These are phyloP conservation scores for Jackrogersella multiformis DNA, from an alignment of 495 filamentous ascomycete genomes.

Conservation along the genomic window DNA sequence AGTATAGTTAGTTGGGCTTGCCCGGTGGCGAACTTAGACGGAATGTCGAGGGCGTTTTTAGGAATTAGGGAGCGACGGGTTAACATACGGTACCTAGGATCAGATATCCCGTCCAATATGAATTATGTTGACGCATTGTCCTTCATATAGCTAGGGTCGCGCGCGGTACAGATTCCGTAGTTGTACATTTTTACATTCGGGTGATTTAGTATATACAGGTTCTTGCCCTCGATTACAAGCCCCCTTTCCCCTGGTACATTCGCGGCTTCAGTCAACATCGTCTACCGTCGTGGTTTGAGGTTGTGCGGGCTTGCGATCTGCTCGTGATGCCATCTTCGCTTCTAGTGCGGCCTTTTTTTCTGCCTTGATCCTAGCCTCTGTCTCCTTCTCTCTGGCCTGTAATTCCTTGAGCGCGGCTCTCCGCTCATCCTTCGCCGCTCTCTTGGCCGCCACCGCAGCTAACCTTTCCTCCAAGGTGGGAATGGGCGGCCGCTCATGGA, in stretches of 20 bases:
- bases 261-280: slow-evolving; percentile 26
- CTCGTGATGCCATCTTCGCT: not conserved
- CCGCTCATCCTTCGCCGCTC: slow-evolving; percentile 60
- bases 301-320: not conserved
- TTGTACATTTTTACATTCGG: slow-evolving; percentile 44
- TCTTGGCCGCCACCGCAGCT: slow-evolving; percentile 57
- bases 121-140: slow-evolving; percentile 23
- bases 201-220: slow-evolving; percentile 38
- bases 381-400: slow-evolving; percentile 36
- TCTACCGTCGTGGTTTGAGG: slow-evolving; percentile 10
- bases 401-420: slow-evolving; percentile 48
- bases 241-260: not conserved
- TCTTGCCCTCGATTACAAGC: slow-evolving; percentile 7
- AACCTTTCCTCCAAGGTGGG: slow-evolving; percentile 70
- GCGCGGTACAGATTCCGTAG: slow-evolving; percentile 4
- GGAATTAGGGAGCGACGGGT: slow-evolving; percentile 10
- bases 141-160: slow-evolving; percentile 6
- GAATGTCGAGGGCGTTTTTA: slow-evolving; percentile 9
- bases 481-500: slow-evolving; percentile 70
- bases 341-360: slow-evolving; percentile 4
- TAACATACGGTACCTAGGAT: slow-evolving; percentile 35
- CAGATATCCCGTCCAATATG: slow-evolving; percentile 20
- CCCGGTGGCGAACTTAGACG: not conserved
- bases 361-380: slow-evolving; percentile 21
- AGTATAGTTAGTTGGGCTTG: not conserved